Percentiles rank a stretch among this genome's conserved stretches.
phyloP scores from a whole-genome alignment of 2,329 filamentous ascomycete genomes.

The Aspergillus viridinutans region DNA sequence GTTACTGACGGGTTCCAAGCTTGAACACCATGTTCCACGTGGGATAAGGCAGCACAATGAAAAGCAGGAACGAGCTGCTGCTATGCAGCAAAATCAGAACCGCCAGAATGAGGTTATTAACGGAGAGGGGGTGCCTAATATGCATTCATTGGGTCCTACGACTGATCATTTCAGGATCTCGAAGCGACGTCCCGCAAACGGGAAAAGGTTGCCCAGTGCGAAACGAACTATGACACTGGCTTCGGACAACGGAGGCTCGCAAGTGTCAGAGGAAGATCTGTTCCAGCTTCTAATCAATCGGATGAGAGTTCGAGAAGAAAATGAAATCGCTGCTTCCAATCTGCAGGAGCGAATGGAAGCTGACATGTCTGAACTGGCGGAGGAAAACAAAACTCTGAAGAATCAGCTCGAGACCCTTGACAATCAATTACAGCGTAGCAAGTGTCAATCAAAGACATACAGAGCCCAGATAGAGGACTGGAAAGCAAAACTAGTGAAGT shows the following conservation, averaged over 20 bases:
- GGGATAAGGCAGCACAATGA: not conserved
- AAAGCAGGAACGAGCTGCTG: not conserved
- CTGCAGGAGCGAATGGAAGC: constrained; percentile 25
- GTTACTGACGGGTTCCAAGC: not conserved
- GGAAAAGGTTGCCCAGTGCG: not conserved
- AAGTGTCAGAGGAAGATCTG: constrained; percentile 31
- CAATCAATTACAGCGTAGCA: constrained; percentile 16
- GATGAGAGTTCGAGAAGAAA: constrained; percentile 33
- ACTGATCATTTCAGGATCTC: constrained; percentile 9
- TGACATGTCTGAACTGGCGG: constrained; percentile 19
- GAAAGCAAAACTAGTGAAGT: constrained; percentile 31
- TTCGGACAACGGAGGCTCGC: not conserved
- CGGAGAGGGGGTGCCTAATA: not conserved
- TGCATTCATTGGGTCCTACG: not conserved
- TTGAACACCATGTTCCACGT: not conserved
- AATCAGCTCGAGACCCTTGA: constrained; percentile 17
- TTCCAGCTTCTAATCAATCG: constrained; percentile 33
- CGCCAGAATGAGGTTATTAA: not conserved
- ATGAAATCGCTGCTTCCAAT: constrained; percentile 18
- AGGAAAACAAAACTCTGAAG: constrained; percentile 27
- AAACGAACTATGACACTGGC: not conserved
- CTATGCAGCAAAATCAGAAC: not conserved
- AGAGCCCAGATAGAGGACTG: constrained; percentile 27
- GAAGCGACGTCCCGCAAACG: constrained; percentile 14
- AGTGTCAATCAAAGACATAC: constrained; percentile 17